Percentiles rank a stretch among this genome's conserved stretches.
phyloP scores from a whole-genome alignment of 176 grass and related monocot species.

The Eremochloa ophiuroides region DNA sequence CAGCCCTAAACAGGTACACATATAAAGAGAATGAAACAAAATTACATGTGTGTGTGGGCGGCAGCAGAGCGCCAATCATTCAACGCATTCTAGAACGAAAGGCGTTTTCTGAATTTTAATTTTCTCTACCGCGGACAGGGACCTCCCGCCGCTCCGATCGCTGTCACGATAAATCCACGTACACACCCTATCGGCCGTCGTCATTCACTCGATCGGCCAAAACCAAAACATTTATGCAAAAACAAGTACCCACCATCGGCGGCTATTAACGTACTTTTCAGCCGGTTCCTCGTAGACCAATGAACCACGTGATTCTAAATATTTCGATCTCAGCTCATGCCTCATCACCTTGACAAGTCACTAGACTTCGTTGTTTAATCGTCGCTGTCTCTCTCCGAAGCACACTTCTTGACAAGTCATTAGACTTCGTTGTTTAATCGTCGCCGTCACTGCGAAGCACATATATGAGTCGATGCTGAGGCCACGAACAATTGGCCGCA shows the following conservation, averaged over 20 bases:
- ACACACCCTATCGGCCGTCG: neutral
- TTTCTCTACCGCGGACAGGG: neutral
- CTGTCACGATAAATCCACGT: neutral
- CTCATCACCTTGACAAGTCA: neutral
- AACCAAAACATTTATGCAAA: neutral
- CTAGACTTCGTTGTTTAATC: slow-evolving; percentile 17
- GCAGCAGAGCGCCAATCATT: neutral
- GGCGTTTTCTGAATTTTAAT: neutral
- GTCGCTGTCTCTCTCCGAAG: neutral
- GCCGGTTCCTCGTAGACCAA: neutral
- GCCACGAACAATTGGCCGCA: neutral
- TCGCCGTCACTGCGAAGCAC: no score
- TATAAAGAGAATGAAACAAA: neutral
- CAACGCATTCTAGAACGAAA: slow-evolving; percentile 29
- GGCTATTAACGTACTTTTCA: neutral
- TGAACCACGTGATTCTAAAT: slow-evolving; percentile 27
- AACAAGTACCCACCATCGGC: slow-evolving; percentile 3
- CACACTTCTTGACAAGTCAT: no score
- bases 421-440: no score
- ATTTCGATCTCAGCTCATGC: neutral
- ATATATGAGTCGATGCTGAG: neutral
- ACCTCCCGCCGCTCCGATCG: neutral
- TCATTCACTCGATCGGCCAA: neutral
- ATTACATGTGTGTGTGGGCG: neutral
- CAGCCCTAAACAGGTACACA: neutral